These are phyloP conservation scores for Annulohypoxylon maeteangense DNA, from an alignment of 495 filamentous ascomycete species.

Conservation along the genomic window DNA sequence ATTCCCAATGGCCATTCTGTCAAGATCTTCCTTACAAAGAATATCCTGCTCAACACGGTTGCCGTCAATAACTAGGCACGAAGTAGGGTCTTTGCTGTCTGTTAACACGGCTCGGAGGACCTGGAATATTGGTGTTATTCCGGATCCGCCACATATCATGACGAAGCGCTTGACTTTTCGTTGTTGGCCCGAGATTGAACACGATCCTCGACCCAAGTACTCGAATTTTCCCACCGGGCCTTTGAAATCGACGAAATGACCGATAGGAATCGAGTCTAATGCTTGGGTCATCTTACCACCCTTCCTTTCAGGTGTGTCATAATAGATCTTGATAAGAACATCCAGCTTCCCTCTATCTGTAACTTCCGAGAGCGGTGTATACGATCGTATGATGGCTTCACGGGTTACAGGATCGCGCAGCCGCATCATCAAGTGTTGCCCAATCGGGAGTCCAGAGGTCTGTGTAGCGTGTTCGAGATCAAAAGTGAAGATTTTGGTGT, in stretches of 20 bases:
- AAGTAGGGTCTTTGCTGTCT: conserved; percentile 50
- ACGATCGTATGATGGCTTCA: conserved; percentile 83
- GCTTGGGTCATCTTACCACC: conserved; percentile 90
- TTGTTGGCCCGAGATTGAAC: conserved; percentile 68
- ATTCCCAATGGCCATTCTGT: conserved; percentile 65
- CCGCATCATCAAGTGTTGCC: conserved; percentile 91
- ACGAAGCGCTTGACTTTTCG: conserved; percentile 73
- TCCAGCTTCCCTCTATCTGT: conserved; percentile 70
- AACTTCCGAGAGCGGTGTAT: conserved; percentile 84
- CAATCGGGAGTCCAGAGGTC: conserved; percentile 80
- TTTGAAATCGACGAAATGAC: conserved; percentile 83
- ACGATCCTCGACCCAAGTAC: conserved; percentile 75
- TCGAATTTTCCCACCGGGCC: conserved; percentile 90
- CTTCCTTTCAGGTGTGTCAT: conserved; percentile 62
- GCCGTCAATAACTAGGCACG: conserved; percentile 80
- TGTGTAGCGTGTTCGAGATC: conserved; percentile 78
- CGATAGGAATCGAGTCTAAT: conserved; percentile 76
- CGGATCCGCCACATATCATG: conserved; percentile 92
- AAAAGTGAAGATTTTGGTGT: conserved; percentile 88
- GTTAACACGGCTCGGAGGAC: conserved; percentile 82
- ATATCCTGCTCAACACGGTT: conserved; percentile 88
- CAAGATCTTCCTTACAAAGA: conserved; percentile 80
- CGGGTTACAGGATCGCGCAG: conserved; percentile 73
- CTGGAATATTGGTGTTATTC: conserved; percentile 93
- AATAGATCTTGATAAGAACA: conserved; percentile 89